Percentiles rank a stretch among this genome's conserved stretches.
These are phyloP conservation scores for Debaryomyces singareniensis DNA, from an alignment of 1,139 yeast genomes.

Conservation along the genomic window DNA sequence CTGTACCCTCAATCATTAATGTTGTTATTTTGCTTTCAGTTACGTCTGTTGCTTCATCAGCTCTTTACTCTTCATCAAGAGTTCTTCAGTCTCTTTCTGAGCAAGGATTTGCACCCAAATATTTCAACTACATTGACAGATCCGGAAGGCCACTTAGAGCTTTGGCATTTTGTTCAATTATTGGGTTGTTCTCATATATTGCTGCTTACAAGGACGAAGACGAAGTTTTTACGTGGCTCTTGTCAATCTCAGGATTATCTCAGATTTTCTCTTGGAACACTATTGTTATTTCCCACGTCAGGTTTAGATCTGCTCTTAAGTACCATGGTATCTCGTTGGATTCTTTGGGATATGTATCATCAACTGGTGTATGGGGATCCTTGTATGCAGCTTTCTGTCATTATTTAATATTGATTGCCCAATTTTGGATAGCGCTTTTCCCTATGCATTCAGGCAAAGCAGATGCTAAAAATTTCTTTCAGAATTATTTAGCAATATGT, in stretches of 20 bases:
- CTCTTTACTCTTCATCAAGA: slow-evolving; percentile 40
- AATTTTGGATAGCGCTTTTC: slow-evolving; percentile 37
- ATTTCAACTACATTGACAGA: slow-evolving; percentile 37
- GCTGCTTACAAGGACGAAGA: slow-evolving; percentile 26
- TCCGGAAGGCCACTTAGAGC: slow-evolving; percentile 39
- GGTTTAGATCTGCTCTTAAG: slow-evolving; percentile 25
- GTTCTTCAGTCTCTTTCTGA: slow-evolving; percentile 38
- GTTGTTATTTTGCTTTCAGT: slow-evolving; percentile 40
- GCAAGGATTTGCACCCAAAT: slow-evolving; percentile 38
- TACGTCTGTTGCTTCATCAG: slow-evolving; percentile 39
- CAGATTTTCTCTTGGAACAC: slow-evolving; percentile 34
- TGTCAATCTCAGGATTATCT: slow-evolving; percentile 36
- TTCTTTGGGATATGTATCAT: slow-evolving; percentile 23
- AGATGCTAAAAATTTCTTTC: slow-evolving; percentile 28
- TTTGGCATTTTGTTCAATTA: slow-evolving; percentile 17
- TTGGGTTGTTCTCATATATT: slow-evolving; percentile 18
- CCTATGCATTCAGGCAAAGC: slow-evolving; percentile 27
- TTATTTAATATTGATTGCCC: slow-evolving; percentile 24
- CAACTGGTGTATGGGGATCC: slow-evolving; percentile 28
- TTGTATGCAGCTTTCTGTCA: slow-evolving; percentile 21
- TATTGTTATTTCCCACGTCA: slow-evolving; percentile 24
- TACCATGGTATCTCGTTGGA: slow-evolving; percentile 20
- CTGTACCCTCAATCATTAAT: slow-evolving; percentile 35
- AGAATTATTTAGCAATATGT: slow-evolving; percentile 29
- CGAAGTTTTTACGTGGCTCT: slow-evolving; percentile 34